Base-by-base conservation (phyloP, 176 grass and related monocot species). In the Juncus inflexus region DNA sequence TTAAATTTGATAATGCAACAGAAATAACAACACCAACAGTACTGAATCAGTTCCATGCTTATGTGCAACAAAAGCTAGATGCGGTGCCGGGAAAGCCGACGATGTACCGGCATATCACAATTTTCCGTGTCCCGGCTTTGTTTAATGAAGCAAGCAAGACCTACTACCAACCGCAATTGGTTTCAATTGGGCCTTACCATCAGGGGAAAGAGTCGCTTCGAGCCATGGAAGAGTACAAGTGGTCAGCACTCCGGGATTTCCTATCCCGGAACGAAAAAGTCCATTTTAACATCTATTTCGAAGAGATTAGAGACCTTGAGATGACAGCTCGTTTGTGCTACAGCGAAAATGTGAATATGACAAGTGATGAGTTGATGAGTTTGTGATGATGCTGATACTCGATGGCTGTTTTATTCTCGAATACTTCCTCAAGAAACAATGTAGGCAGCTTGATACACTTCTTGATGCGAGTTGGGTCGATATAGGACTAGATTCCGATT, bases 401-500 rank as follows among this genome's bases (percentile, higher is more conserved):
- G 78, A 86, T 10, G 69, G 69, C 11, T 74, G 64, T 60, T 86
- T 86, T 65, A 36, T 86, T 19, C 38, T 81, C 8, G 63, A 75
- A 14, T 66, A 55, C 3, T 36, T 86, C 4, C 39, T 61, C 2
- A 67, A 60, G 13, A 6, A 15, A 0, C 50, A 67, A 0, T 9
- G 39, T 3, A 42, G 57, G 40, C 52, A 65, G 0, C 28, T 74
- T 35, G 61, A 55, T 35, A 52, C 50, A 4, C 35, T 84, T 1
- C 19, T 28, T 3, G 52, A 60, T 0, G 13, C 9, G 8, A 10
- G n/a, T 28, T 63, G 36, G 28, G 56, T 70, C 2, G 41, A 52
- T 50, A 4, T 4, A 1, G 0, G 47, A 0, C 40, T 86, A 9
- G 9, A 15, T 2, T 3, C 47, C 1, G 84, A 87, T 15, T 19